Percentiles rank a stretch among this genome's conserved stretches.
Evolutionary conservation across 2,329 filamentous ascomycete genomes (phyloP).

Genomic region (Fusarium veterinarium): DNA sequence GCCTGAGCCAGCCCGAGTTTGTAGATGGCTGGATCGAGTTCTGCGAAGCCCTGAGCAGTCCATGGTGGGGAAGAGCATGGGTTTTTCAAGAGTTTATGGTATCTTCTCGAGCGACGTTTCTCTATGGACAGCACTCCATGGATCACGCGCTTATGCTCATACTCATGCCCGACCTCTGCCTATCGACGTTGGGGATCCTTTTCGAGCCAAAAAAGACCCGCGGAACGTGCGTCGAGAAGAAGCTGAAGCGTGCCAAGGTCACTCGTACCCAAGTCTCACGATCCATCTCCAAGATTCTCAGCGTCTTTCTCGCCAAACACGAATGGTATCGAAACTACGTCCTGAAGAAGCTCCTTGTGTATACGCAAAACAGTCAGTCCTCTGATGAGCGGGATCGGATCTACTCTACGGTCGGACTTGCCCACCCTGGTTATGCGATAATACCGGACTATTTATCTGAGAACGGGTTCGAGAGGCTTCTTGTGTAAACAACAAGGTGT

Average conservation of each 20-base stretch:
- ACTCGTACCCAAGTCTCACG: accelerated
- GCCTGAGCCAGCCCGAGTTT: neutral
- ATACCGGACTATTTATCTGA: neutral
- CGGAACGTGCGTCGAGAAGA: neutral
- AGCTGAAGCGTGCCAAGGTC: accelerated
- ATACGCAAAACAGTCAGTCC: neutral
- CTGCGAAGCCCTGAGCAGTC: neutral
- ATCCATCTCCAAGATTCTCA: neutral
- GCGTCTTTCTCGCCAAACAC: neutral
- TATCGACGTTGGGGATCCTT: neutral
- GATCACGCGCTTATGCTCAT: too few relatives aligned
- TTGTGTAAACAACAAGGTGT: neutral
- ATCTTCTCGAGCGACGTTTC: neutral
- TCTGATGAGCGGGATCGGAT: neutral
- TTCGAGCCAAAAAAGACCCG: neutral
- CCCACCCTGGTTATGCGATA: neutral
- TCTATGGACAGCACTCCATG: neutral
- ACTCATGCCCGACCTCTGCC: too few relatives aligned
- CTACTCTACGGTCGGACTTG: neutral
- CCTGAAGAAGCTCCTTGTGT: neutral
- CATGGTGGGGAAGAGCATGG: neutral
- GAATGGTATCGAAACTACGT: neutral
- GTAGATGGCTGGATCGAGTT: neutral
- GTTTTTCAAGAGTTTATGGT: neutral
- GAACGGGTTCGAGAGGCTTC: accelerated